Conservation (phyloP, 2,329 filamentous ascomycete species). For the Pseudogymnoascus sp. region DNA sequence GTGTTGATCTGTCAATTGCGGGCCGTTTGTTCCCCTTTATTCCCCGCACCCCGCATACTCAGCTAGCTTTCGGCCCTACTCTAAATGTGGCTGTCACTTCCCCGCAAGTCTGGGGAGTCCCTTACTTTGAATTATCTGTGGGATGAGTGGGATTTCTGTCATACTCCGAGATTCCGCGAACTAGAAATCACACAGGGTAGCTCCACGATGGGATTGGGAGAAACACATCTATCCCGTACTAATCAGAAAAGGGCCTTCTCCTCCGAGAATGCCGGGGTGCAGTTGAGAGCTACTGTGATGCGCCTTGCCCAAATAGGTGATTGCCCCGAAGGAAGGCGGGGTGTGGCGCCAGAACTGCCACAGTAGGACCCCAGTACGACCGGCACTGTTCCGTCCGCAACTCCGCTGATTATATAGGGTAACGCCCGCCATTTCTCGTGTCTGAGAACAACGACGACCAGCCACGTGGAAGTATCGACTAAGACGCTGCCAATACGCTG, state of each 20-base stretch:
- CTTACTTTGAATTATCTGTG: not conserved
- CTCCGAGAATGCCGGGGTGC: not conserved
- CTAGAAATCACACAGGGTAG: not conserved
- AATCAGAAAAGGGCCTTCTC: not conserved
- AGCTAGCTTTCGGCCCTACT: conserved; percentile 1
- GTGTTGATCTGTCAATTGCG: conserved; percentile 4
- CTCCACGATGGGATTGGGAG: not conserved
- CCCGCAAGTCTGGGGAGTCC: not conserved
- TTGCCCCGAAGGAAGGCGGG: not conserved
- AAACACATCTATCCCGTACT: not conserved
- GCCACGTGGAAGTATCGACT: not conserved
- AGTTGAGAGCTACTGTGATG: not conserved
- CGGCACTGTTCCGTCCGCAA: conserved; percentile 3
- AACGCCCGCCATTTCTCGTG: not conserved
- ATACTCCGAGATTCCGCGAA: not conserved
- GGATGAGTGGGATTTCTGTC: not conserved
- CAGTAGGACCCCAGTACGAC: not conserved
- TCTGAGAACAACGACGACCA: not conserved
- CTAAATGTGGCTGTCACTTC: not conserved
- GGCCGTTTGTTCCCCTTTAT: not conserved
- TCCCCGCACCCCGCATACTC: conserved; percentile 4
- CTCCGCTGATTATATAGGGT: conserved; percentile 6
- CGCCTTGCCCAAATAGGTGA: not conserved
- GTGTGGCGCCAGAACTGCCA: conserved; percentile 1
- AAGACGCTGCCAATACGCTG: not conserved